Evolutionary conservation across 805 yeast genomes (phyloP), one percentile per base, ranked within the genome.

Genomic region (Pichia manshurica): DNA sequence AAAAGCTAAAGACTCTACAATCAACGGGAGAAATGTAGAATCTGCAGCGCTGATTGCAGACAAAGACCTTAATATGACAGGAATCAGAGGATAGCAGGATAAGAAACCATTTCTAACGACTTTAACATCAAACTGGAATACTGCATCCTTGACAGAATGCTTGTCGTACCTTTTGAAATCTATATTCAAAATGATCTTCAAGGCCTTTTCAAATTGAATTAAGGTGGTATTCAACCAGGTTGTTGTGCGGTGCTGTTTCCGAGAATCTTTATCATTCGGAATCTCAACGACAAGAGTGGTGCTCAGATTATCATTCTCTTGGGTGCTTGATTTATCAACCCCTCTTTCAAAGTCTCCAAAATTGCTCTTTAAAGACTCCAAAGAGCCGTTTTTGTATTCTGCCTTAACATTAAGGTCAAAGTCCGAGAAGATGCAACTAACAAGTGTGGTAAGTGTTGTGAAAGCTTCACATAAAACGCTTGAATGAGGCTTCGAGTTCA

Each of bases 181-280:
- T 1, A 66, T 42, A 17, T 53, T 55, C 15, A 59, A 37, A 21
- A 75, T 61, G 2, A 67, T 54, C 21, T 65, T 60, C 5, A 82
- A 49, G 0, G 82, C 78, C 16, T 71, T 60, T 42, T 66, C 65
- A 3, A 80, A 65, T 55, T 82, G 86, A 16, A 61, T 55, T 4
- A 74, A 62, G 0, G 84, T 78, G 0, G 74, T 80, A 13, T 59
- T 66, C n/a, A 79, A 57, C 87, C 87, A 81, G 15, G 72, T 54
- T 6, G 66, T 65, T 4, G 77, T 71, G 56, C 85, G 65, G 51
- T 61, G 66, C 5, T 43, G 28, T 19, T 54, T 57, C n/a, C 44
- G 33, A 9, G 46, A 48, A 1, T 20, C 29, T 17, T 34, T 25
- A 16, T 13, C 20, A n/a, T 53, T 49, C 9, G 62, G 57, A 12